Base-by-base conservation (phyloP, 2,329 filamentous ascomycete genomes). In the Cladophialophora bantiana region DNA sequence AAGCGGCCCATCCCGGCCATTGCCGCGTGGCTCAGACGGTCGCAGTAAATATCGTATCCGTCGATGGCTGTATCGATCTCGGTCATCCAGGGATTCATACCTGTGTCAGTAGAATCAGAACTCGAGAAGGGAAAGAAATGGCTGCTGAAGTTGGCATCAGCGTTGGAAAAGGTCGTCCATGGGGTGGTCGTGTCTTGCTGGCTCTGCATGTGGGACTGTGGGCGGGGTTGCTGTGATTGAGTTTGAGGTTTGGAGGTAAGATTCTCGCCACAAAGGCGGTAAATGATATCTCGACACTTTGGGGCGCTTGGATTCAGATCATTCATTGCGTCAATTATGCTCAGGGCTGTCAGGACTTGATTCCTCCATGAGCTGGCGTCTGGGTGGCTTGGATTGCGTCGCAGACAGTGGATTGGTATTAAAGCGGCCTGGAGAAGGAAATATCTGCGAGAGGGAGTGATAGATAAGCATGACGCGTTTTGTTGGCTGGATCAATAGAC, bases 391-490 rank as follows among this genome's bases (percentile, higher is more conserved):
- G 80, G 78, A 42, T 79, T 78, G 4, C 78, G 81, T 74, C 80
- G 80, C 31, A 82, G 74, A 64, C 79, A 78, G 56, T 82, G 78
- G 32, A 81, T 77, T 1, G 80, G 80, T 58, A 82, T 81, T 1
- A 82, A 70, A 31, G 76, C 80, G 12, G 80, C 80, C 73, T 82
- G 80, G 71, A 82, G 82, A 42, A 82, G 77, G 70, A 82, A 82
- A 70, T 82, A 81, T 60, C 68, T 69, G 45, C n/a, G n/a, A 26
- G 32, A 45, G 6, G 12, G 7, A 34, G 1, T 12, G 32, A 63
- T 4, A 26, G 26, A 26, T 26, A 26, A 26, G 26, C 26, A 26
- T 26, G 26, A 26, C 26, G 3, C 26, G 26, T 26, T 26, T 26
- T 26, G 5, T 31, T n/a, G 13, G 13, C 26, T 10, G 34, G 6